These are phyloP conservation scores for Mycena chlorophos DNA, from an alignment of 768 basidiomycete genomes.

Conservation along the genomic window DNA sequence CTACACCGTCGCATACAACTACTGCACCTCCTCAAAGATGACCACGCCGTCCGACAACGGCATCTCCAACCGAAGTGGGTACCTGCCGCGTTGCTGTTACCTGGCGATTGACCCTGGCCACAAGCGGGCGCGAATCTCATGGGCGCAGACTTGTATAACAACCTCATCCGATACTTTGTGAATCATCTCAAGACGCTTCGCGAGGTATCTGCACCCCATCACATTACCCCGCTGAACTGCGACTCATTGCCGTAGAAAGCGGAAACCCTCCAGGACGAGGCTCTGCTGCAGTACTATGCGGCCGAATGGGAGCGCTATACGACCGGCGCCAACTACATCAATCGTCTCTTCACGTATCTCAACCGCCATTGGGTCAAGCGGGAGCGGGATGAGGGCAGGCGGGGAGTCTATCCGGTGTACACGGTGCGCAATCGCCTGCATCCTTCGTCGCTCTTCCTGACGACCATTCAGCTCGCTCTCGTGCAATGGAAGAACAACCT, in stretches of 20 bases:
- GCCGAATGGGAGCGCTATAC: slow-evolving; percentile 96
- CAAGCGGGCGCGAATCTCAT: slow-evolving; percentile 90
- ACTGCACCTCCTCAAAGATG: slow-evolving; percentile 90
- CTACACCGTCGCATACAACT: slow-evolving; percentile 96
- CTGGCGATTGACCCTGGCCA: slow-evolving; percentile 30
- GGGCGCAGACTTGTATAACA: slow-evolving; percentile 96
- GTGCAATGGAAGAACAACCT: slow-evolving; percentile 95
- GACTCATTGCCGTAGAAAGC: slow-evolving; percentile 54
- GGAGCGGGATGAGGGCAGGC: slow-evolving; percentile 95
- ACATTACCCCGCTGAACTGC: background rate
- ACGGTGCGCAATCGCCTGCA: slow-evolving; percentile 58
- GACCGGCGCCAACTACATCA: slow-evolving; percentile 95
- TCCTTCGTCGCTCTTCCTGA: slow-evolving; percentile 3
- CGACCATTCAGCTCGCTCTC: slow-evolving; percentile 70
- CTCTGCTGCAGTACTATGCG: slow-evolving; percentile 87
- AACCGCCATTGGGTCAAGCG: slow-evolving; percentile 99
- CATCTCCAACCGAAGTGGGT: slow-evolving; percentile 70
- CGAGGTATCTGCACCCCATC: slow-evolving; percentile 30
- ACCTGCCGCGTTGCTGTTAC: background rate
- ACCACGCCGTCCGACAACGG: slow-evolving; percentile 48
- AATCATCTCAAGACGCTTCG: slow-evolving; percentile 73
- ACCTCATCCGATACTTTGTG: slow-evolving; percentile 89
- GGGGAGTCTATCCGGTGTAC: slow-evolving; percentile 92
- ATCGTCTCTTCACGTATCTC: slow-evolving; percentile 94
- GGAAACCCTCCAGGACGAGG: slow-evolving; percentile 82